Evolutionary conservation across 2,329 filamentous ascomycete species (phyloP), one percentile per base, ranked within the genome.

Genomic region (Colletotrichum sp.): DNA sequence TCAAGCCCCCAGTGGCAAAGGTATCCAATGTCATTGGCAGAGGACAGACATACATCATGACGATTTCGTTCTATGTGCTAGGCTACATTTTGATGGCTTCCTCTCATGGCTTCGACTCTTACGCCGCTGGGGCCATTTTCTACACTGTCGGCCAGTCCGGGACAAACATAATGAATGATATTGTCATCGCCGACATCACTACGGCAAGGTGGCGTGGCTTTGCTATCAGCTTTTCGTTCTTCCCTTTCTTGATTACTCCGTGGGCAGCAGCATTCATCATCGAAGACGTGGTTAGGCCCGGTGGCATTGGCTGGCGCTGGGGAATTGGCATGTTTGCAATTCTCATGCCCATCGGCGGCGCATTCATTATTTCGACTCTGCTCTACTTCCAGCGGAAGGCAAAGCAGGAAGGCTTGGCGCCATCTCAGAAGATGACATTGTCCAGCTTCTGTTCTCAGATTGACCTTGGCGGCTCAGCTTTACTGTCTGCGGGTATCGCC

Each of bases 241-340:
- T 82, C 21, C 81, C 84, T 0, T 85, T 82, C 67, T 81, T 87
- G 71, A 80, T 82, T 62, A 87, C 82, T 4, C 81, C 82, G 1
- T 85, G 80, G 78, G 77, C 81, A 59, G 80, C 80, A 9, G 78
- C 78, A 3, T 78, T 78, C 21, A 78, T 80, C 21, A 75, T 81
- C 10, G 69, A 78, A 21, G 76, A 77, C 4, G 79, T 82, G 32
- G 76, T 81, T 10, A 76, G 77, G 12, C 71, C 71, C 7, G 67
- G 71, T 21, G 70, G 73, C 8, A 76, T 74, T 2, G 78, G 76
- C 21, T 83, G 80, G 81, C 78, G 80, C 4, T 83, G 82, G 82
- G 80, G 77, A 3, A 92, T 90, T 77, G 91, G 90, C 26, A 87
- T 87, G 75, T 92, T 90, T 81, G 86, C 88, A 32, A 90, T 93